phyloP scores from a whole-genome alignment of 371 early-diverging fungal species.

The Cokeromyces recurvatus region DNA sequence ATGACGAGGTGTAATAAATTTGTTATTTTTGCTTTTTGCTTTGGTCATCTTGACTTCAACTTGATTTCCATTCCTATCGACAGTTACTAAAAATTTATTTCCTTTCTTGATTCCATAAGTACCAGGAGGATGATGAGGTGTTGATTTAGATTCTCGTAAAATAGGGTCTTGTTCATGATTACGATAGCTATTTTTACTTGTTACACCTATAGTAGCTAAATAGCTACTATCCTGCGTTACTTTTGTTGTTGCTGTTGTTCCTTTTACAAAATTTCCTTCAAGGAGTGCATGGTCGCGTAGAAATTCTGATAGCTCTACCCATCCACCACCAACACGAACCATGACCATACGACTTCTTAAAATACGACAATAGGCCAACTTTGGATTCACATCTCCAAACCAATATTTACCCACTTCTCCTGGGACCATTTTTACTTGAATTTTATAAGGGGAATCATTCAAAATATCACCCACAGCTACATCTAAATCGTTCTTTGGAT shows the following conservation, averaged over 20 bases:
- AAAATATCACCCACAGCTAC: constrained; percentile 67
- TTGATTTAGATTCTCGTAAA: constrained; percentile 31
- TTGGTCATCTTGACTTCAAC: constrained; percentile 47
- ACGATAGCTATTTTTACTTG: no score
- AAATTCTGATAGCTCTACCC: constrained; percentile 64
- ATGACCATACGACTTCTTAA: constrained; percentile 66
- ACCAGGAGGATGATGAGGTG: constrained; percentile 28
- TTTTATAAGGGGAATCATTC: constrained; percentile 50
- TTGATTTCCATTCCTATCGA: constrained; percentile 39
- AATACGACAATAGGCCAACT: constrained; percentile 69
- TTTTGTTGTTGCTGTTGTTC: not conserved
- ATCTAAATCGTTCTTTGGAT: constrained; percentile 68
- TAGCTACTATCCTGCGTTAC: not conserved
- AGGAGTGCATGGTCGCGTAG: constrained; percentile 39
- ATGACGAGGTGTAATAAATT: constrained; percentile 38
- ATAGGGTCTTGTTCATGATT: not conserved
- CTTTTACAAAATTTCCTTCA: constrained; percentile 38
- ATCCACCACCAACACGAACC: constrained; percentile 77
- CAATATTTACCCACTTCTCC: constrained; percentile 67
- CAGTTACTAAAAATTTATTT: constrained; percentile 41
- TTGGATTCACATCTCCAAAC: constrained; percentile 69
- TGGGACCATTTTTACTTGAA: constrained; percentile 48
- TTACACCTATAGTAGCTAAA: no score
- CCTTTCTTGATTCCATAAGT: constrained; percentile 41
- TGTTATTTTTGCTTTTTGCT: constrained; percentile 34